Base-by-base conservation (phyloP, 2,329 filamentous ascomycete species). In the Alternaria ventricosa region DNA sequence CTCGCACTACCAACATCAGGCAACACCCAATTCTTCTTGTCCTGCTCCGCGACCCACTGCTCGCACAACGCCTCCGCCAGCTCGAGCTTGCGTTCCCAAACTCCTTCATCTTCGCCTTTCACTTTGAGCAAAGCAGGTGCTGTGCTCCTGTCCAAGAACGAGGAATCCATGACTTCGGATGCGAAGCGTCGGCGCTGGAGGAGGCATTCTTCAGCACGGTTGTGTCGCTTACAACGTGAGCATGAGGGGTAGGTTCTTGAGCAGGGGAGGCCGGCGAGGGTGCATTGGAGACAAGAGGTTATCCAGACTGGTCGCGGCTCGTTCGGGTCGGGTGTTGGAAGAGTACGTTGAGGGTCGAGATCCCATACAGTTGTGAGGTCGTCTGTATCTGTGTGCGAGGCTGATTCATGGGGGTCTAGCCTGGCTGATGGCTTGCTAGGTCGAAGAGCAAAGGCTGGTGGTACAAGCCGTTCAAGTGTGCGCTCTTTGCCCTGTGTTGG, bases 271-370 rank as follows among this genome's bases (percentile, higher is more conserved):
- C 55, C 41, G 1, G 64, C 55, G 20, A 74, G 66, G 1, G 63
- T 71, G 64, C 77, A 79, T 61, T 78, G 75, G 0, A 74, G 64
- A 20, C 77, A 79, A 4, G 76, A 77, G 7, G 68, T 71, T 6
- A 79, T 44, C 28, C 51, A 70, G 2, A 76, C 63, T n/a, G 73
- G 53, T 13, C 62, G 63, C 2, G 66, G 57, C 10, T 33, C 33
- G 13, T 58, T 23, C 3, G 57, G 47, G 9, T 68, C 56, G n/a
- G 62, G 27, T 12, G 25, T 6, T 6, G 23, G 18, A 30, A 18
- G 22, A 27, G 28, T 5, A 1, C 0, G 27, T 46, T 27, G 20
- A 11, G n/a, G 9, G 10, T 30, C 36, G 1, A 7, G 15, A 6
- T 20, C 23, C 8, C 27, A 18, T 8, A 33, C 49, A 7, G 27